These are phyloP conservation scores for Fusarium sterilihyphosum DNA, from an alignment of 2,329 filamentous ascomycete genomes.

Conservation along the genomic window DNA sequence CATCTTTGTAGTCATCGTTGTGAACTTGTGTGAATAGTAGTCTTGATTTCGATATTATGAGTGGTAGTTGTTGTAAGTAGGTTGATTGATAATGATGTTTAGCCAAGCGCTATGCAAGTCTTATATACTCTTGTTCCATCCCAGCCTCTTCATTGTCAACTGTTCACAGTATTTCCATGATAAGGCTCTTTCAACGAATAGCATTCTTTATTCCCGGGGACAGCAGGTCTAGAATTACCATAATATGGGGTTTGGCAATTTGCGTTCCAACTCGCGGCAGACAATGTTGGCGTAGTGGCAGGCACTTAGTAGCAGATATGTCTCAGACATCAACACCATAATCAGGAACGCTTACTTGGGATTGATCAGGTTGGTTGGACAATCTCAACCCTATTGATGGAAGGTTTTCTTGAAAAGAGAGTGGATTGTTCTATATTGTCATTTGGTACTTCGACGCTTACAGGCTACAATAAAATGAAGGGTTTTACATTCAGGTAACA, in stretches of 20 bases:
- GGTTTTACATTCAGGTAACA: background rate
- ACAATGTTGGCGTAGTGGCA: slow-evolving; percentile 3
- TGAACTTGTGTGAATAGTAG: background rate
- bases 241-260: background rate
- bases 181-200: background rate
- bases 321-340: slow-evolving; percentile 10
- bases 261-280: slow-evolving; percentile 23
- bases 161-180: background rate
- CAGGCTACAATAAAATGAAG: background rate
- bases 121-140: slow-evolving; percentile 8
- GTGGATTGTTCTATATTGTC: background rate
- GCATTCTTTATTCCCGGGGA: background rate
- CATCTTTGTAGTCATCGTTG: slow-evolving; percentile 1
- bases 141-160: background rate
- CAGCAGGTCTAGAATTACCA: background rate
- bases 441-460: background rate
- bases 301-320: background rate
- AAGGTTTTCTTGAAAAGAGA: too few relatives aligned
- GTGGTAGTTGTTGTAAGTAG: background rate
- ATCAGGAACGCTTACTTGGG: background rate
- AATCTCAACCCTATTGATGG: background rate
- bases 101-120: background rate
- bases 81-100: background rate
- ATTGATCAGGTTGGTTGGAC: background rate
- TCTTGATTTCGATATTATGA: background rate